phyloP scores from a whole-genome alignment of 2,329 filamentous ascomycete genomes.

The Fusarium longipes region DNA sequence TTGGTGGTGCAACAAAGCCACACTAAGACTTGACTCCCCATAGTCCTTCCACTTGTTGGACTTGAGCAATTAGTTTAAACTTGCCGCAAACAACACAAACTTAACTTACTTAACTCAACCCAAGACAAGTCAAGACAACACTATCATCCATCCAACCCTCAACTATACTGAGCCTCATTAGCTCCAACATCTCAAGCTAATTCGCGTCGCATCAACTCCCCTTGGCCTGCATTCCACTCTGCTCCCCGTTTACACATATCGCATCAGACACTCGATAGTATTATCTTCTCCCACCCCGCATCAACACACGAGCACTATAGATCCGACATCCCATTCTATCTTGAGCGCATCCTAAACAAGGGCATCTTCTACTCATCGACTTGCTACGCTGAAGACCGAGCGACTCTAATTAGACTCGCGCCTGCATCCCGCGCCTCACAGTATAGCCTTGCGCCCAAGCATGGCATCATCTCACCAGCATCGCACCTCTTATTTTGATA shows the following conservation, averaged over 20 bases:
- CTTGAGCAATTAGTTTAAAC: slow-evolving; percentile 28
- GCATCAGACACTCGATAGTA: slow-evolving; percentile 26
- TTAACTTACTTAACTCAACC: slow-evolving; percentile 11
- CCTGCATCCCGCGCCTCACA: slow-evolving; percentile 28
- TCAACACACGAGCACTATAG: slow-evolving; percentile 22
- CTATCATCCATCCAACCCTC: slow-evolving; percentile 5
- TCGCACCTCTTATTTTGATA: slow-evolving; percentile 65
- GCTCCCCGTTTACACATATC: slow-evolving; percentile 24
- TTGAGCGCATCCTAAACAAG: slow-evolving; percentile 12
- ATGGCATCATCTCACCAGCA: slow-evolving; percentile 67
- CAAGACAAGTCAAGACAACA: slow-evolving; percentile 11
- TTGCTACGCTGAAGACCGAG: slow-evolving; percentile 9
- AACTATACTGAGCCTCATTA: slow-evolving; percentile 13
- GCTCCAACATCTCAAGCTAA: slow-evolving; percentile 19
- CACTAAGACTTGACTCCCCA: slow-evolving; percentile 42
- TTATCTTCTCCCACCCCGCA: slow-evolving; percentile 34
- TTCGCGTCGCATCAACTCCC: neutral
- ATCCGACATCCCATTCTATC: slow-evolving; percentile 3
- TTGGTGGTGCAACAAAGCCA: slow-evolving; percentile 44
- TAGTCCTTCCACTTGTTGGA: slow-evolving; percentile 36
- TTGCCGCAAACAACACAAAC: slow-evolving; percentile 35
- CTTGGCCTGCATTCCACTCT: slow-evolving; percentile 9
- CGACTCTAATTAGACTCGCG: slow-evolving; percentile 35
- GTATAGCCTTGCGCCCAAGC: slow-evolving; percentile 43
- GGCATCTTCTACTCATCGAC: neutral